A percentile compares a stretch with the other conserved stretches of the same genome.
Conservation (phyloP, 208 protist genomes). For the Wallacemonas sp. region DNA sequence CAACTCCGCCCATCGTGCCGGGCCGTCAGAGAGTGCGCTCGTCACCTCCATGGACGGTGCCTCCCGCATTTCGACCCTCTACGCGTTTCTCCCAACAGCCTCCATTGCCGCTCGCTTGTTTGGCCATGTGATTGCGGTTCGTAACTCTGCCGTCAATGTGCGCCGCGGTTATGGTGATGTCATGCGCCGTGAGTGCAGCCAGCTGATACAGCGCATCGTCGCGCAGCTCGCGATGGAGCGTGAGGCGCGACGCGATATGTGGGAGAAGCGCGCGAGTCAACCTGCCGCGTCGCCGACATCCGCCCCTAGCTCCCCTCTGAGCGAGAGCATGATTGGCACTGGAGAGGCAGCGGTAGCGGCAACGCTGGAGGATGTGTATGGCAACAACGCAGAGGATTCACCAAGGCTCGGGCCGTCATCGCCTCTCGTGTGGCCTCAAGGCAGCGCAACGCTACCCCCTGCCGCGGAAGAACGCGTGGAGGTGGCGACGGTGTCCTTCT, state of each 20-base stretch:
- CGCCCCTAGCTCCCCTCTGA: background rate
- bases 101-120: constrained; percentile 60
- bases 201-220: constrained; percentile 35
- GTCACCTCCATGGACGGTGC: constrained; percentile 27
- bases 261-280: background rate
- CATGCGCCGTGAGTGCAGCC: constrained; percentile 34
- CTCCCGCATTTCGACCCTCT: constrained; percentile 53
- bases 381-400: background rate
- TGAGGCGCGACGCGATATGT: background rate
- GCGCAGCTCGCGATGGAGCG: constrained; percentile 27
- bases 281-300: background rate
- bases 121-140: constrained; percentile 56
- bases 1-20: background rate
- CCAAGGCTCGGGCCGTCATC: background rate
- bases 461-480: too few relatives aligned
- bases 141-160: constrained; percentile 48
- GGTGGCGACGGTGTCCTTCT: too few relatives aligned
- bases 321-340: background rate
- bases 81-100: constrained; percentile 62
- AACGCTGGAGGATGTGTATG: too few relatives aligned
- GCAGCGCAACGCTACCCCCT: background rate
- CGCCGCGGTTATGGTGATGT: constrained; percentile 45
- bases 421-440: background rate
- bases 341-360: too few relatives aligned
- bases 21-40: background rate